Conservation (phyloP, 805 yeast species). For the Torulaspora quercuum region DNA sequence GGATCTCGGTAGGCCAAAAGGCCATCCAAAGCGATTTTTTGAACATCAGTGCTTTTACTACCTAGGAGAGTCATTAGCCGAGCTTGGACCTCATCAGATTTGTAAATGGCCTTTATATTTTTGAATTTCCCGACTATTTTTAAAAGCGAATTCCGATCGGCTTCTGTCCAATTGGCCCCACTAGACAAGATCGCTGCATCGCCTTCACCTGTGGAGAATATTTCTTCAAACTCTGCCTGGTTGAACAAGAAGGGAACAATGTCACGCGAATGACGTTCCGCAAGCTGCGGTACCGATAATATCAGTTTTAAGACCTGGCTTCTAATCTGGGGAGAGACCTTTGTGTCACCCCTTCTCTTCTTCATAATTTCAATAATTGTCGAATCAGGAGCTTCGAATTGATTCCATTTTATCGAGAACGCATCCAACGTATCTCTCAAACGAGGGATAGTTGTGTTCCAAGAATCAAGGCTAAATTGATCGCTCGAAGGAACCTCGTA, state of each 20-base stretch:
- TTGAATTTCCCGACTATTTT: constrained; percentile 62
- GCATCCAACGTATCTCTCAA: constrained; percentile 42
- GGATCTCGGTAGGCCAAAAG: constrained; percentile 61
- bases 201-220: constrained; percentile 23
- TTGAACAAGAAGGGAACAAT: constrained; percentile 58
- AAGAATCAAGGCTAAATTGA: constrained; percentile 20
- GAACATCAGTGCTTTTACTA: constrained; percentile 58
- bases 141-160: constrained; percentile 56
- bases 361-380: constrained; percentile 42
- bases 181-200: constrained; percentile 7
- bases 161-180: constrained; percentile 42
- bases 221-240: constrained; percentile 23
- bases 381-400: constrained; percentile 36
- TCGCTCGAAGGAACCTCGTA: constrained; percentile 17
- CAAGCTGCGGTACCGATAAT: constrained; percentile 56
- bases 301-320: constrained; percentile 53
- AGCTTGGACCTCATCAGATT: constrained; percentile 50
- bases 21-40: constrained; percentile 67
- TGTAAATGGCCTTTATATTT: constrained; percentile 53
- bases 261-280: constrained; percentile 57
- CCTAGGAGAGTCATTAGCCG: constrained; percentile 56
- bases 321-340: constrained; percentile 48
- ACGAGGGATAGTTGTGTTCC: constrained; percentile 48
- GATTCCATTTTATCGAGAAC: constrained; percentile 29
- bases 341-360: constrained; percentile 37